phyloP scores from a whole-genome alignment of 768 basidiomycete species.

The Amanita pseudoporphyria region DNA sequence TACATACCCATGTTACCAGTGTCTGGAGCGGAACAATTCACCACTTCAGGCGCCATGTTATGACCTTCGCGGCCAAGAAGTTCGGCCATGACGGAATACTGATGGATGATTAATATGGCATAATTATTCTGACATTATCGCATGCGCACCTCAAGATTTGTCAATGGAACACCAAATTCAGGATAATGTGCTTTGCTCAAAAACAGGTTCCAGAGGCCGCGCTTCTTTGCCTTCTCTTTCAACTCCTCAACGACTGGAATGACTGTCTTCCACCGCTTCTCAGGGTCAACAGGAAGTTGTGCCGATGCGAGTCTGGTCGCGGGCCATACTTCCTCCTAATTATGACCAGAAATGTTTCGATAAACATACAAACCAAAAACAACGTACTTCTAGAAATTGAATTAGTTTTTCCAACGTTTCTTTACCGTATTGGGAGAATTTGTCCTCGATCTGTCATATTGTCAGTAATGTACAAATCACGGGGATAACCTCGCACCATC shows the following conservation, averaged over 20 bases:
- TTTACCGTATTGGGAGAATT: slow-evolving; percentile 86
- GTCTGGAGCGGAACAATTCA: slow-evolving; percentile 95
- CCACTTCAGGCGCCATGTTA: slow-evolving; percentile 74
- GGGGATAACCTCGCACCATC: slow-evolving; percentile 38
- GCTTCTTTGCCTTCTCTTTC: slow-evolving; percentile 78
- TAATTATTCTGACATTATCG: background rate
- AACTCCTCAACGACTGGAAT: slow-evolving; percentile 76
- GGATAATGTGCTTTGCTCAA: slow-evolving; percentile 93
- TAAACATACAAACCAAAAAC: background rate
- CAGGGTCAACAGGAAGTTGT: slow-evolving; percentile 71
- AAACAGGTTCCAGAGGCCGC: slow-evolving; percentile 96
- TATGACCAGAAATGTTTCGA: background rate
- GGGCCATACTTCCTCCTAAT: slow-evolving; percentile 82
- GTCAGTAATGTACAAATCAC: background rate
- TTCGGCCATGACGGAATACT: slow-evolving; percentile 99
- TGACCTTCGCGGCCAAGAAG: slow-evolving; percentile 78
- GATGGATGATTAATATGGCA: slow-evolving; percentile 1
- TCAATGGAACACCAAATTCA: slow-evolving; percentile 77
- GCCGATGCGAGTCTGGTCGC: slow-evolving; percentile 67
- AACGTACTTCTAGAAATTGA: slow-evolving; percentile 68
- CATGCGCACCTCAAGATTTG: slow-evolving; percentile 73
- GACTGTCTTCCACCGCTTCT: slow-evolving; percentile 73
- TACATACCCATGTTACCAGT: slow-evolving; percentile 93
- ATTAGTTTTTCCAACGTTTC: slow-evolving; percentile 79
- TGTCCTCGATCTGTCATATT: slow-evolving; percentile 65